Percentiles rank a stretch among this genome's conserved stretches.
Conservation (phyloP, 139 green algal species). For the Prasinococcaceae sp. region DNA sequence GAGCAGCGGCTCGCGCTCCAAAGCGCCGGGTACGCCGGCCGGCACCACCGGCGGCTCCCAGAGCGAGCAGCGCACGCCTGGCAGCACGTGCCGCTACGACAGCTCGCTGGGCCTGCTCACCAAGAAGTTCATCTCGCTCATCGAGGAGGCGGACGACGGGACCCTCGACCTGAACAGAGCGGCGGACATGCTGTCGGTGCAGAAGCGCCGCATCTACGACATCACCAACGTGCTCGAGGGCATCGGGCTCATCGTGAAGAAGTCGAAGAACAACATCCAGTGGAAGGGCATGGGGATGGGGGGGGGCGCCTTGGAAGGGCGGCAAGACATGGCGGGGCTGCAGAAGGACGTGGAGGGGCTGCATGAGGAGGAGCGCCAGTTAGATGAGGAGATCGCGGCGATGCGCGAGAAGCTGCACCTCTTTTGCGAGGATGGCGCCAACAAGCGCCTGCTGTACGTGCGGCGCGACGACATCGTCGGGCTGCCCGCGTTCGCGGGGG, state of each 20-base stretch:
- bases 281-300: conserved; percentile 30
- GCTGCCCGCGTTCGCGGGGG: conserved; percentile 34
- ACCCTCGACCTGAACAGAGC: conserved; percentile 83
- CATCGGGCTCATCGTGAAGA: conserved; percentile 88
- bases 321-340: conserved; percentile 11
- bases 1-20: too few species aligned
- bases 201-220: conserved; percentile 96
- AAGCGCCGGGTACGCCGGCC: neutral
- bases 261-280: conserved; percentile 73
- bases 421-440: conserved; percentile 10
- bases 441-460: conserved; percentile 46
- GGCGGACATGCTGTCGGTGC: conserved; percentile 63
- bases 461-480: conserved; percentile 49
- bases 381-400: neutral
- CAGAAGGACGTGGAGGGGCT: conserved; percentile 17
- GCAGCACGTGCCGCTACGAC: conserved; percentile 50
- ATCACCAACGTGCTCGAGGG: conserved; percentile 98
- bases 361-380: conserved; percentile 17
- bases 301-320: neutral
- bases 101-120: conserved; percentile 74
- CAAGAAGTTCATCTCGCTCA: conserved; percentile 74
- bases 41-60: neutral
- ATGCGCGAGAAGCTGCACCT: neutral
- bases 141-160: conserved; percentile 52
- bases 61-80: neutral